Percentiles rank a stretch among this genome's conserved stretches.
These are phyloP conservation scores for Eucalyptus regnans DNA, from an alignment of 345 rosid species.

Conservation along the genomic window DNA sequence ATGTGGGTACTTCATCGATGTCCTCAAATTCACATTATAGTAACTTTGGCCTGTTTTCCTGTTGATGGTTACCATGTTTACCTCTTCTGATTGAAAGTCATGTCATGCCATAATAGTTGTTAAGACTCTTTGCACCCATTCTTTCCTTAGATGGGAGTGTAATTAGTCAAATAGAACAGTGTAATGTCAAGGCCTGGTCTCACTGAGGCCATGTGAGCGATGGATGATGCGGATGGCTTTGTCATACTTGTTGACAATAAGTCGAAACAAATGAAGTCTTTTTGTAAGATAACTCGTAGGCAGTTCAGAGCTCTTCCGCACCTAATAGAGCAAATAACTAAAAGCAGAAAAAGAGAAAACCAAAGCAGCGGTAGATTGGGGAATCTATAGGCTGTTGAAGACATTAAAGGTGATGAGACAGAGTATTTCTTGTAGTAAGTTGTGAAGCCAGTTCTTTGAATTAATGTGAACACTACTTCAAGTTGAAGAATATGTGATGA, in stretches of 20 bases:
- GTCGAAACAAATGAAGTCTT: not conserved
- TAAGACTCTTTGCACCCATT: not conserved
- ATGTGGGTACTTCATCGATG: conserved; percentile 32
- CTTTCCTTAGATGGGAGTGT: not conserved
- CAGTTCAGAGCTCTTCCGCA: not conserved
- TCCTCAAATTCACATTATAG: not conserved
- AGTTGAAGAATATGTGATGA: not conserved
- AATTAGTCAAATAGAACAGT: not conserved
- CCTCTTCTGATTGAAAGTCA: not conserved
- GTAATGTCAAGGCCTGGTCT: not conserved
- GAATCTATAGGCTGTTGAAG: not conserved
- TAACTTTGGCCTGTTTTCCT: not conserved
- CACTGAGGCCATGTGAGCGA: not conserved
- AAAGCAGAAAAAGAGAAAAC: not conserved
- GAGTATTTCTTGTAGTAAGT: not conserved
- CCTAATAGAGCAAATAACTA: not conserved
- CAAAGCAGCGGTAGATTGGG: not conserved
- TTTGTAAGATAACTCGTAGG: not conserved
- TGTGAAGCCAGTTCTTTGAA: not conserved
- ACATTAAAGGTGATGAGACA: not conserved
- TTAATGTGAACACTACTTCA: not conserved
- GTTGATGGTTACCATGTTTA: not conserved
- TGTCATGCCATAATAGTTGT: not conserved
- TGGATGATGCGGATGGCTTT: not conserved
- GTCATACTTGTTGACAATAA: not conserved